Conservation (phyloP, 2,329 filamentous ascomycete genomes). For the Cladophialophora immunda region DNA sequence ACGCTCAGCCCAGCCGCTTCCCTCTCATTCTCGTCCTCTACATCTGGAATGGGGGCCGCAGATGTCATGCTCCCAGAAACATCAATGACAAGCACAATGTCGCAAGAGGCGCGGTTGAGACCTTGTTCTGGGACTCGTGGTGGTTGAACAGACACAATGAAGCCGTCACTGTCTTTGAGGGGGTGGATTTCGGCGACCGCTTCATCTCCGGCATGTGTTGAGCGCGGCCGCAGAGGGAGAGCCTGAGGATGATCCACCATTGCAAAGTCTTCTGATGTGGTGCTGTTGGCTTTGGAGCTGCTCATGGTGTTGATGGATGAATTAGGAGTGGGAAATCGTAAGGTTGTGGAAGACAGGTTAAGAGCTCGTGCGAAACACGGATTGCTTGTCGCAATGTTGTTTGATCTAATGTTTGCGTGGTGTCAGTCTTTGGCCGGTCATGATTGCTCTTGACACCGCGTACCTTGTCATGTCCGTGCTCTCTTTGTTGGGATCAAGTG, state of each 20-base stretch:
- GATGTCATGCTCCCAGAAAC: constrained; percentile 66
- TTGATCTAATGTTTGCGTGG: constrained; percentile 1
- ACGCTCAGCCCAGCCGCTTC: constrained; percentile 63
- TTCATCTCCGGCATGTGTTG: constrained; percentile 10
- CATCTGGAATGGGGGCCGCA: constrained; percentile 57
- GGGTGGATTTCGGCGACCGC: constrained; percentile 33
- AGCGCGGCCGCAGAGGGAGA: constrained; percentile 22
- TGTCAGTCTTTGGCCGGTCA: not conserved
- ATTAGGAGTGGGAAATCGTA: constrained; percentile 1
- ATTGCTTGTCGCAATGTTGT: not conserved
- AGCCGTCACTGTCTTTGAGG: constrained; percentile 31
- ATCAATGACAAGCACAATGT: constrained; percentile 70
- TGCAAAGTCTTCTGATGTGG: constrained; percentile 17
- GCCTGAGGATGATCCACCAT: constrained; percentile 20
- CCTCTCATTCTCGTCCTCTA: constrained; percentile 40
- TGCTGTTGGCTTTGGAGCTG: not conserved
- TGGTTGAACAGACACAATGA: constrained; percentile 40
- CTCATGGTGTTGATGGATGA: not conserved
- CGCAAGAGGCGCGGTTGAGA: constrained; percentile 58
- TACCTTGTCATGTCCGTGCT: not conserved
- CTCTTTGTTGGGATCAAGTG: not conserved
- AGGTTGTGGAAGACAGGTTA: not conserved
- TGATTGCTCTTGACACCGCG: not conserved
- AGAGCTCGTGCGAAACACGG: not conserved
- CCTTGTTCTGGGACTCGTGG: constrained; percentile 36